Conservation (phyloP, 495 filamentous ascomycete species). For the Hypoxylon subgilvum region DNA sequence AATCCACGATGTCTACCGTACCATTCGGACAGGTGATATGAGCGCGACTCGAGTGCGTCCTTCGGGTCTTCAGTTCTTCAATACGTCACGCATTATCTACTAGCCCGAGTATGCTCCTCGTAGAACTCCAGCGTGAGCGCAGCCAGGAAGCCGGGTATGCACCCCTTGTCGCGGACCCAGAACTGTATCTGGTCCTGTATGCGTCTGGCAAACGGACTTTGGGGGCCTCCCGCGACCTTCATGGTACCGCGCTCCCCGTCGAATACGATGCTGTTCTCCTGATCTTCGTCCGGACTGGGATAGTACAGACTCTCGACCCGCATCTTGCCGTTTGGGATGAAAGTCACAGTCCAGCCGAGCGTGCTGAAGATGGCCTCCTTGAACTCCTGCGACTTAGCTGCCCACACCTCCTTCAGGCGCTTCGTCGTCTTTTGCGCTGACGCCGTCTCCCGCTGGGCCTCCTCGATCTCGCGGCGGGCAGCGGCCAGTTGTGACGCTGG, state of each 20-base stretch:
- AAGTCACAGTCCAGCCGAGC: conserved; percentile 90
- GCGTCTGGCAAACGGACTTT: conserved; percentile 81
- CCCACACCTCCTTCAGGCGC: conserved; percentile 88
- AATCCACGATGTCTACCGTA: no score
- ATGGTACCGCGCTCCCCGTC: conserved; percentile 96
- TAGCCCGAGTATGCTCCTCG: conserved; percentile 66
- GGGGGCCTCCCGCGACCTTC: conserved; percentile 91
- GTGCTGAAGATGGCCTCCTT: conserved; percentile 87
- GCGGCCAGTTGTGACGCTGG: conserved; percentile 79
- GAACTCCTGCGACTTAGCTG: conserved; percentile 86
- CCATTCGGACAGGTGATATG: no score
- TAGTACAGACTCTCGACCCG: conserved; percentile 81
- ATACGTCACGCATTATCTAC: conserved; percentile 7
- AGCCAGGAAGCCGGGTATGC: conserved; percentile 90
- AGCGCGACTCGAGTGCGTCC: no score
- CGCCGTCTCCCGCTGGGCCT: conserved; percentile 73
- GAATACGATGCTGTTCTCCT: conserved; percentile 92
- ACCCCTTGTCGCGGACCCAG: conserved; percentile 90
- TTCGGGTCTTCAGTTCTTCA: no score
- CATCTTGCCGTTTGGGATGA: conserved; percentile 91
- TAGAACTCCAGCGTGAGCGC: conserved; percentile 90
- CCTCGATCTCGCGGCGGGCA: conserved; percentile 71
- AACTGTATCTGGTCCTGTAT: conserved; percentile 84
- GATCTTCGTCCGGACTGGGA: conserved; percentile 67
- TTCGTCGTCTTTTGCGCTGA: conserved; percentile 83